Evolutionary conservation across 2,329 filamentous ascomycete genomes (phyloP), one percentile per base, ranked within the genome.

Genomic region (Xylariaceae sp.): DNA sequence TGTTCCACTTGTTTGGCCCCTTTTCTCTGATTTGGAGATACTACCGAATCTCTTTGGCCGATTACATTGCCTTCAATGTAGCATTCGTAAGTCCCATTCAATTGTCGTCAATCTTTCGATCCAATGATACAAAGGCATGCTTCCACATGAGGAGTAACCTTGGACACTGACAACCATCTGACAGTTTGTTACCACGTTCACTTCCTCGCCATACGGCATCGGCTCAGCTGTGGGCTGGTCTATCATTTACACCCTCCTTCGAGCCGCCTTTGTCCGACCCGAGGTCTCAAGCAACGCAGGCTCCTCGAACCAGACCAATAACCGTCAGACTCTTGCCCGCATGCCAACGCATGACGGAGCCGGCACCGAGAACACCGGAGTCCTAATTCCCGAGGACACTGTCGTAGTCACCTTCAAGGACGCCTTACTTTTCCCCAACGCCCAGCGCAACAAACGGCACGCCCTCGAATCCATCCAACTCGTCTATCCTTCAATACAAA

Each of bases 1-100:
- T 87, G 0, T 80, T 80, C 68, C 81, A 83, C 38, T 72, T 87
- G 6, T 81, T 87, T 42, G 79, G 80, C 0, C 75, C 81, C 0
- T 77, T 82, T 0, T 76, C 73, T 2, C 74, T 79, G 10, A 86
- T 87, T 63, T 84, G 84, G 66, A 72, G 74, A 13, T 86, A 83
- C 69, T 87, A 83, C 81, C 80, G 79, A 57, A 81, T 82, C 2
- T 86, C 82, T 0, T 73, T 87, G 3, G 78, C 82, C 13, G 84
- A 87, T 66, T 87, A 87, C 59, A 75, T 83, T 47, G 78, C 81
- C 0, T 77, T 80, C 28, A 83, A 85, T 77, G 72, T 87, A 31
- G 77, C 82, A 5, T 81, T 87, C 60, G 59, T 61, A 49, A 56
- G 59, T 51, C 47, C 18, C 31, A 12, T 7, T 19, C 39, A 7